These are phyloP conservation scores for Hysterium pulicare DNA, from an alignment of 2,329 filamentous ascomycete genomes.

Conservation along the genomic window DNA sequence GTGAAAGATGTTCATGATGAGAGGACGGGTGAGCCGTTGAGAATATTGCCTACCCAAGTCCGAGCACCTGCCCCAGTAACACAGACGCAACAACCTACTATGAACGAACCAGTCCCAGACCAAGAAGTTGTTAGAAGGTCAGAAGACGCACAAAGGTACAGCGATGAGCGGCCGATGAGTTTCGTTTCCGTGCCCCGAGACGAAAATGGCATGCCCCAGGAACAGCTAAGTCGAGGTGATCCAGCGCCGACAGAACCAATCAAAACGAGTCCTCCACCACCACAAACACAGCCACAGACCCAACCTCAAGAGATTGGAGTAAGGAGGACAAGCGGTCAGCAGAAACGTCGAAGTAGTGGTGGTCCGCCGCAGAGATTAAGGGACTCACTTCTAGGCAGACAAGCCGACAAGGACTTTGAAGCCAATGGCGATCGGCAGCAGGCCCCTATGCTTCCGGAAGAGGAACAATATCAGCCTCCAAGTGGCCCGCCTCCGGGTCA, in stretches of 20 bases:
- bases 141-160: constrained; percentile 15
- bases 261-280: neutral
- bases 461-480: constrained; percentile 10
- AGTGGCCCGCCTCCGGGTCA: constrained; percentile 14
- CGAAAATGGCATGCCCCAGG: constrained; percentile 31
- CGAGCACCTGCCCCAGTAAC: neutral
- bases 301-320: no score
- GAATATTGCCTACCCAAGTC: constrained; percentile 14
- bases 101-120: constrained; percentile 14
- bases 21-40: constrained; percentile 23
- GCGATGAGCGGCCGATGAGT: constrained; percentile 36
- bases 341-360: no score
- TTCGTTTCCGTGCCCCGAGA: constrained; percentile 34
- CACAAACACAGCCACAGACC: neutral
- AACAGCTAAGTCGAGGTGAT: constrained; percentile 27
- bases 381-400: no score
- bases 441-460: no score
- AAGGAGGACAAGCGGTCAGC: no score
- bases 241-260: neutral
- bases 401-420: no score
- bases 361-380: no score
- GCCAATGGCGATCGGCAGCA: no score
- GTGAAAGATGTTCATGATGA: constrained; percentile 32
- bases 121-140: neutral
- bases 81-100: neutral